These are phyloP conservation scores for Chalaropsis ovoidea DNA, from an alignment of 2,329 filamentous ascomycete species.

Conservation along the genomic window DNA sequence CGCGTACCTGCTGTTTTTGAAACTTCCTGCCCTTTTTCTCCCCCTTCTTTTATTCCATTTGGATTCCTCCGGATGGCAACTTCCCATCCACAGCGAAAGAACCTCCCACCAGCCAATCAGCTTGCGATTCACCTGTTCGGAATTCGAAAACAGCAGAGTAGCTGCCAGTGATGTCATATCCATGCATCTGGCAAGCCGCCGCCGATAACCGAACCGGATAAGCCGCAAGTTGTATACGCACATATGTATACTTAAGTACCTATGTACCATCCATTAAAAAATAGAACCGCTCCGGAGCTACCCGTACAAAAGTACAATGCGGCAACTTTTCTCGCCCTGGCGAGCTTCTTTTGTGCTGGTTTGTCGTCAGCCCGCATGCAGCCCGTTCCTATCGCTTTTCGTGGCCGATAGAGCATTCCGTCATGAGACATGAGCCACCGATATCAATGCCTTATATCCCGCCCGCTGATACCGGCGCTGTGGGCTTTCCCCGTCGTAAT, in stretches of 20 bases:
- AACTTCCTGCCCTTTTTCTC: background rate
- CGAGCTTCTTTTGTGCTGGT: background rate
- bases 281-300: background rate
- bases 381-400: background rate
- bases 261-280: background rate
- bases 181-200: background rate
- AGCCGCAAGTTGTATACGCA: background rate
- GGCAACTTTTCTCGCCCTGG: background rate
- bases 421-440: background rate
- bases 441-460: background rate
- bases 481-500: background rate
- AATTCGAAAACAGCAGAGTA: background rate
- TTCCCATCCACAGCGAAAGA: background rate
- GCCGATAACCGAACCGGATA: background rate
- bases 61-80: background rate
- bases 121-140: background rate
- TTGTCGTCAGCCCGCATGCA: conserved; percentile 4
- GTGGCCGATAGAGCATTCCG: background rate
- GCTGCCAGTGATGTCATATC: background rate
- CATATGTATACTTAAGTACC: background rate
- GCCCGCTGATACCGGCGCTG: background rate
- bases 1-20: background rate
- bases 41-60: background rate
- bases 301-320: background rate
- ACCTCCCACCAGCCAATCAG: background rate